Base-by-base conservation (phyloP, 768 basidiomycete species). In the Phaeolepiota aurea region DNA sequence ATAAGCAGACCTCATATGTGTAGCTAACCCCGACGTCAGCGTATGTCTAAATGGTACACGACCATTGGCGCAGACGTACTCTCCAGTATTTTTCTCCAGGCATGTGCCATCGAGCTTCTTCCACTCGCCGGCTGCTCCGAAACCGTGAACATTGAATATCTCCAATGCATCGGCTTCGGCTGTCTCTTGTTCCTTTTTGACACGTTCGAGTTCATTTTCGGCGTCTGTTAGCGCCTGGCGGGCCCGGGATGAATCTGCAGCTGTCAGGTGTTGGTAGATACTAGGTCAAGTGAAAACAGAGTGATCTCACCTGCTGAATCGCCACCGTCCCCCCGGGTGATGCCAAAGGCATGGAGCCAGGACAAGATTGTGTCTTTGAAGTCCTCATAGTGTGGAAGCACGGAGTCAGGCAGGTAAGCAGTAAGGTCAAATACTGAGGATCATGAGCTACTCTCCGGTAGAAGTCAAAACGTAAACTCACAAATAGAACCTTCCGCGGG, bases 1-100 rank as follows among this genome's bases (percentile, higher is more conserved):
- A 97, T 50, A 96, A 71, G 63, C 94, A 98, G 5, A 97, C 70
- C 55, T 92, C 87, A 56, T 99, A 99, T 4, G 81, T 88, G 59
- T 97, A 98, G 47, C 92, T 96, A 42, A 16, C 16, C n/a, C 25
- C 7, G n/a, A n/a, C n/a, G n/a, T 28, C n/a, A n/a, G n/a, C n/a
- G n/a, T n/a, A n/a, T n/a, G n/a, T n/a, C n/a, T n/a, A n/a, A n/a
- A n/a, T n/a, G n/a, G n/a, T n/a, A n/a, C n/a, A n/a, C n/a, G n/a
- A n/a, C n/a, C n/a, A n/a, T n/a, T n/a, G n/a, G n/a, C 25, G 22
- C 2, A 21, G 5, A 82, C 92, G 56, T 53, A 96, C 88, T 96
- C 94, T 70, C 96, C 94, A 3, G 75, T 69, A 40, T 93, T 77
- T 54, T 79, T 84, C 54, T 79, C 76, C 10, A 98, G 56, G 51